Base-by-base conservation (phyloP, 192 early-diverging fungal genomes). In the Entomortierella chlamydospora region DNA sequence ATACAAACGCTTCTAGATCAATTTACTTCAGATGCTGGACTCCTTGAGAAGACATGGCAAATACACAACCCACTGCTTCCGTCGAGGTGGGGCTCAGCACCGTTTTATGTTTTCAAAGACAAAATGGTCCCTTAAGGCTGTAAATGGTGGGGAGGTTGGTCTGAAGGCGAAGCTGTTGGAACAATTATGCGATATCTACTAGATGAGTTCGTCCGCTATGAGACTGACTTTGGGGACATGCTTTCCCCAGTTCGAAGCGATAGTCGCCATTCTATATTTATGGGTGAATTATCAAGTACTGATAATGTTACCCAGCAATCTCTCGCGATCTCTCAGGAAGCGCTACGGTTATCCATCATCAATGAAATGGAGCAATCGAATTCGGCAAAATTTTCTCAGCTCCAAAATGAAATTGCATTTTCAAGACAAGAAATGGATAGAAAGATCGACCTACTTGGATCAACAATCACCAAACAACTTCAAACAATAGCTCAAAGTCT, bases 61-160 rank as follows among this genome's bases (percentile, higher is more conserved):
- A 30, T 61, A 54, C 15, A 54, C 52, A 51, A 25, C 57, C 13
- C 30, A 59, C 37, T 39, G 20, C 18, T 59, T 59, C 20, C 57
- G 34, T n/a, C 57, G 31, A 7, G 57, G 31, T 37, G 54, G 64
- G 6, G 64, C 64, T 5, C 41, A 45, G 37, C 54, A 57, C 29
- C 54, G 64, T 13, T 67, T 57, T 13, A 67, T 57, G 64, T 67
- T 43, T 50, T 37, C 52, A 9, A 67, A 45, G 52, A 37, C 37
- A 29, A 55, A 57, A 52, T 67, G 54, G 54, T 57, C 54, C 37
- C 64, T 67, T 26, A 56, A 66, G 64, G 64, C 64, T 4, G n/a
- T 54, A 54, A 66, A 43, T 54, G 51, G 64, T 54, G 52, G 64
- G 64, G 64, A 43, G 53, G 64, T 6, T 65, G 52, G 64, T 65